Evolutionary conservation across 2,329 filamentous ascomycete genomes (phyloP).

Genomic region (Capronia americana): DNA sequence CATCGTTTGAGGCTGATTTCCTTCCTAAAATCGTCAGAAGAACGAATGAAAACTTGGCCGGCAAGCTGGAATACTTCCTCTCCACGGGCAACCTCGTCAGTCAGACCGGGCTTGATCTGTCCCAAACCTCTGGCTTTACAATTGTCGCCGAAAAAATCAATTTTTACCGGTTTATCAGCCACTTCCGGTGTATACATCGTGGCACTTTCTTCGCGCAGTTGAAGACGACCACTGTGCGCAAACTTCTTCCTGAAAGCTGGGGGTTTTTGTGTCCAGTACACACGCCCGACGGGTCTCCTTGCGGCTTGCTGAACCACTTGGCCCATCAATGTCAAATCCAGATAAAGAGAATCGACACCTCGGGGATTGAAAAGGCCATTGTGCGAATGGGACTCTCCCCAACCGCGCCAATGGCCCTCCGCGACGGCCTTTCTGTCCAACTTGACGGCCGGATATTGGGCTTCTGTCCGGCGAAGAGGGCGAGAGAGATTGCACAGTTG

Average conservation of each 20-base stretch:
- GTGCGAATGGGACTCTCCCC: constrained; percentile 79
- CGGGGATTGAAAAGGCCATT: constrained; percentile 74
- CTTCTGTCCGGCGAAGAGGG: constrained; percentile 85
- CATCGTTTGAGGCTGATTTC: constrained; percentile 81
- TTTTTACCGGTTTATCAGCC: constrained; percentile 96
- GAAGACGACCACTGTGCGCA: constrained; percentile 96
- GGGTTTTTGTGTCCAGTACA: constrained; percentile 97
- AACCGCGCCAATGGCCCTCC: constrained; percentile 76
- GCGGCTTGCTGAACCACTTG: constrained; percentile 92
- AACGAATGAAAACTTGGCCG: constrained; percentile 87
- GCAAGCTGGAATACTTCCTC: constrained; percentile 89
- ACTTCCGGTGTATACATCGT: constrained; percentile 99
- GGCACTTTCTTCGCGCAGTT: constrained; percentile 98
- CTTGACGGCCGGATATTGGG: constrained; percentile 89
- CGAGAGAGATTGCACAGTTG: constrained; percentile 80
- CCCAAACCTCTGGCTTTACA: constrained; percentile 92
- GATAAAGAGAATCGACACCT: constrained; percentile 75
- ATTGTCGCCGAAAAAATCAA: constrained; percentile 99
- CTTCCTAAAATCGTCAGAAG: constrained; percentile 76
- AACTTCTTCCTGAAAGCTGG: constrained; percentile 95
- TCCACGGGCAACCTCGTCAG: constrained; percentile 94
- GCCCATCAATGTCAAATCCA: constrained; percentile 93
- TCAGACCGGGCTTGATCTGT: constrained; percentile 88
- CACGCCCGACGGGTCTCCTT: constrained; percentile 94
- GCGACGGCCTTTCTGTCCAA: constrained; percentile 86